Percentiles rank a stretch among this genome's conserved stretches.
Conservation (phyloP, 176 grass and related monocot species). For the Aegilops sharonensis region DNA sequence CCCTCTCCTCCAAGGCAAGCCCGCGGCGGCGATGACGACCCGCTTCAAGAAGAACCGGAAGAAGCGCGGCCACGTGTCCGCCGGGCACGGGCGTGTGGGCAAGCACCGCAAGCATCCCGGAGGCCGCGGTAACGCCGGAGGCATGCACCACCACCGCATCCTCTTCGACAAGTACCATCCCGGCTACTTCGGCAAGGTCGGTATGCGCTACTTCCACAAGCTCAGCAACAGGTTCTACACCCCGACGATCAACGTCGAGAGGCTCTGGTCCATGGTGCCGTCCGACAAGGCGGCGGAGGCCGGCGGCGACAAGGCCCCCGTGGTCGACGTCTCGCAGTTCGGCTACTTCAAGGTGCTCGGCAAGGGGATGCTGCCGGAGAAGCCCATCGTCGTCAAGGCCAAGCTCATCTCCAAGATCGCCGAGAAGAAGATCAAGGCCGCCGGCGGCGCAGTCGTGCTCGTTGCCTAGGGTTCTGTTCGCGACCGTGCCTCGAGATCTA, state of each 20-base stretch:
- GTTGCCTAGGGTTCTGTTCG: conserved; percentile 54
- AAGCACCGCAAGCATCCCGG: conserved; percentile 98
- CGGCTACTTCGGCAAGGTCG: conserved; percentile 88
- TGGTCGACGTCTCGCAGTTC: conserved; percentile 75
- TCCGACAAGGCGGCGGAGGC: conserved; percentile 54
- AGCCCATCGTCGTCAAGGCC: conserved; percentile 85
- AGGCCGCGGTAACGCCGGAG: conserved; percentile 88
- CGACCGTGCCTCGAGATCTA: conserved; percentile 29
- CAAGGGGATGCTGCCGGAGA: conserved; percentile 58
- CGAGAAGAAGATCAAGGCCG: conserved; percentile 98
- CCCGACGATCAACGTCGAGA: conserved; percentile 69
- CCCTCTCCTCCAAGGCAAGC: conserved; percentile 17
- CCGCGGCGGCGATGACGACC: conserved; percentile 68
- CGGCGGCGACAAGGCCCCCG: conserved; percentile 52
- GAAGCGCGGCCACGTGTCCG: conserved; percentile 89
- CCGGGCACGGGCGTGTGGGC: conserved; percentile 83
- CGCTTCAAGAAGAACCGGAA: conserved; percentile 92
- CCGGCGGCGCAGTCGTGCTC: conserved; percentile 79
- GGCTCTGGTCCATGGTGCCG: conserved; percentile 79
- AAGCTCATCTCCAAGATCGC: conserved; percentile 93
- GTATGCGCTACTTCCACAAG: conserved; percentile 96
- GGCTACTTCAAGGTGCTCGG: conserved; percentile 97
- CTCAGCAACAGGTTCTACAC: conserved; percentile 85
- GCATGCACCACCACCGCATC: conserved; percentile 98
- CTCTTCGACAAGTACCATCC: conserved; percentile 99